Evolutionary conservation across 306 rosid genomes (phyloP), one percentile per base, ranked within the genome.

Genomic region (Glycine tomentella): DNA sequence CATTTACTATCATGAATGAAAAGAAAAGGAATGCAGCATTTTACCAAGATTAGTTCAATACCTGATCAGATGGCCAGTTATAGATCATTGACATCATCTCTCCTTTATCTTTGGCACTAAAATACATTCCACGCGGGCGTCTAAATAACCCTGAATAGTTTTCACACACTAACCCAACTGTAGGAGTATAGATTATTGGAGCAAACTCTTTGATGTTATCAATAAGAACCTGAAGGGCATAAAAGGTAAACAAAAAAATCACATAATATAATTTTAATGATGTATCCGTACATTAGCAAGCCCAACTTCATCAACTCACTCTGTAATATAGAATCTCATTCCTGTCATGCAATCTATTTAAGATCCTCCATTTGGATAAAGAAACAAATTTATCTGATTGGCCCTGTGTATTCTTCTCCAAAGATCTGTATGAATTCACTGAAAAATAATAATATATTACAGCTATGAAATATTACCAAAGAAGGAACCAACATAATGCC

Each of bases 31-130:
- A 33, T 7, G 11, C n/a, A 65, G 25, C 45, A 75, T 74, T 56
- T 75, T 71, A 36, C 71, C 63, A 83, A 51, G 76, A 70, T 71
- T 44, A 7, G 48, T 74, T 36, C 33, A 70, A 33, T 86, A 90
- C 98, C 93, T 93, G 62, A 3, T 85, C 69, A 38, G 88, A 82
- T 65, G 98, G 98, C 98, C 98, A 93, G 64, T 93, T 93, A 86
- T 91, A 93, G 83, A 93, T 93, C 98, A 93, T 93, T 46, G 98
- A 91, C 97, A 90, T 91, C 98, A 93, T 93, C 86, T 93, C 98
- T 66, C 98, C 98, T 81, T 87, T 93, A 85, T 93, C 98, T 85
- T 90, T 93, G 49, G 94, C 97, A 86, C 98, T 87, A 85, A 93
- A 93, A 85, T 93, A 93, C 98, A 93, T 93, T 62, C 98, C 98